phyloP scores from a whole-genome alignment of 345 rosid genomes.

The Rhodamnia argentea region DNA sequence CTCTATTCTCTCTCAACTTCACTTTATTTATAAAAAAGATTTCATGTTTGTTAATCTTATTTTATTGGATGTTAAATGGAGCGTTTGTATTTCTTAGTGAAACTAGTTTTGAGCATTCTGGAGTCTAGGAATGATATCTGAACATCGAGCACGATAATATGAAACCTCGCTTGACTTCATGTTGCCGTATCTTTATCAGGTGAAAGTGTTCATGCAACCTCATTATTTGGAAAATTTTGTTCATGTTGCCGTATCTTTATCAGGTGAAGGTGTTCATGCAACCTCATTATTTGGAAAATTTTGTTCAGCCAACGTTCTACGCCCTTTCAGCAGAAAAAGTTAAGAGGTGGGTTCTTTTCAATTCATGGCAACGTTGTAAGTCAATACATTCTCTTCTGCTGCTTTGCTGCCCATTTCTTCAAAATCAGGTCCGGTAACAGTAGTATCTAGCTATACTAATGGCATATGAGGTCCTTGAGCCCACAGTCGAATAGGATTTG shows the following conservation, averaged over 20 bases:
- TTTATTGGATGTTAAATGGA: not conserved
- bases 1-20: not conserved
- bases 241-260: slow-evolving; percentile 12
- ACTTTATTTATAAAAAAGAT: not conserved
- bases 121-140: not conserved
- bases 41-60: not conserved
- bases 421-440: not conserved
- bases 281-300: slow-evolving; percentile 51
- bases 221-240: slow-evolving; percentile 76
- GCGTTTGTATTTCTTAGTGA: not conserved
- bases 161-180: not conserved
- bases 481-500: not conserved
- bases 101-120: not conserved
- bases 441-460: not conserved
- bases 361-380: not conserved
- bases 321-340: slow-evolving; percentile 69
- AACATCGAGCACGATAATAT: not conserved
- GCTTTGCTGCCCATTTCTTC: not conserved
- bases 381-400: not conserved
- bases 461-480: not conserved
- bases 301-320: slow-evolving; percentile 84
- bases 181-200: not conserved
- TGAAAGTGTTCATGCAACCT: slow-evolving; percentile 6
- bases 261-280: slow-evolving; percentile 9
- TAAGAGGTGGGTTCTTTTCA: slow-evolving; percentile 28